phyloP scores from a whole-genome alignment of 2,329 filamentous ascomycete species.

The Arachnomyces sp. region DNA sequence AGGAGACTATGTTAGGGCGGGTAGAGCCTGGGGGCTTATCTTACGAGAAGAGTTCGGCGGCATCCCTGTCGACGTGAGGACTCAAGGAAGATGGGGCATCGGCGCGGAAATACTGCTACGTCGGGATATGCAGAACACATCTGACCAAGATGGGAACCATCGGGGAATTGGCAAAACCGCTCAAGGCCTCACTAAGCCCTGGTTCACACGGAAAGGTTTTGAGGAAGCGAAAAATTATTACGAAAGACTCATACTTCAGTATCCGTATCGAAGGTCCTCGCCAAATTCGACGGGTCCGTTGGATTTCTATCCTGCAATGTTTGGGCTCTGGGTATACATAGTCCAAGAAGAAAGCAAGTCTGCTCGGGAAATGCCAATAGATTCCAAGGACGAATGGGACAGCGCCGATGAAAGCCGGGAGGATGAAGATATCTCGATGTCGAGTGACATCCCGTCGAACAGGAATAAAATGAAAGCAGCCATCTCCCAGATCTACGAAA shows the following conservation, averaged over 20 bases:
- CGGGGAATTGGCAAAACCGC: constrained; percentile 1
- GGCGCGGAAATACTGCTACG: constrained; percentile 77
- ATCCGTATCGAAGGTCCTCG: constrained; percentile 58
- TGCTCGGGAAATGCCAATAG: constrained; percentile 33
- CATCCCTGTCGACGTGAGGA: constrained; percentile 57
- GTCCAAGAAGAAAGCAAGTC: constrained; percentile 52
- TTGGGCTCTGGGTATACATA: constrained; percentile 72
- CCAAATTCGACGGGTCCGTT: constrained; percentile 55
- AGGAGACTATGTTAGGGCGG: constrained; percentile 63
- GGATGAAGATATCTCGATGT: constrained; percentile 16
- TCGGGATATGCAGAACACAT: constrained; percentile 23
- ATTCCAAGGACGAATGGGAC: constrained; percentile 18
- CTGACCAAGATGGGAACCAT: constrained; percentile 8
- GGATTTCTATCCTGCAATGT: constrained; percentile 74
- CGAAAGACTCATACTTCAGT: constrained; percentile 65
- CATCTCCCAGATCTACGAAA: constrained; percentile 33
- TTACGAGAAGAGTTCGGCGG: constrained; percentile 53
- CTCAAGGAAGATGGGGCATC: constrained; percentile 66
- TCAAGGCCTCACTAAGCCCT: constrained; percentile 12
- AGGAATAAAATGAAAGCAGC: constrained; percentile 27
- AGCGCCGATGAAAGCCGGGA: constrained; percentile 22
- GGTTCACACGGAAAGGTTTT: constrained; percentile 44
- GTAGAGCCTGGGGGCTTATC: constrained; percentile 66
- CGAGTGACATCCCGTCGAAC: constrained; percentile 16
- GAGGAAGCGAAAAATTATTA: constrained; percentile 60